Evolutionary conservation across 257 asterid species (phyloP).

Genomic region (Cruciata laevipes): DNA sequence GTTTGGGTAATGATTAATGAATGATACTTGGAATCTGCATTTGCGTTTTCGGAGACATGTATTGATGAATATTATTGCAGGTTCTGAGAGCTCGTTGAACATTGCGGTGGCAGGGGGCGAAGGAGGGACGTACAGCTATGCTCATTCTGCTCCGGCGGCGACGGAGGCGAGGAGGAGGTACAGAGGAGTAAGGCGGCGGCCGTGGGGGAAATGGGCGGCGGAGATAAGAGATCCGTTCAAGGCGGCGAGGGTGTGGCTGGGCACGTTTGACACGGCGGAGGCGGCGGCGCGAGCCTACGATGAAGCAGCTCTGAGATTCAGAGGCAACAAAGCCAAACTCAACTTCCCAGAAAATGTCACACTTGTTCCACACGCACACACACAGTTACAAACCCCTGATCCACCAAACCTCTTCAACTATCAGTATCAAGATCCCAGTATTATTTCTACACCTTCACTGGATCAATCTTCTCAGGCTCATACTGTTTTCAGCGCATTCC

Average conservation of each 20-base stretch:
- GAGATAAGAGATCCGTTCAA: constrained; percentile 51
- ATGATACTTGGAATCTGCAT: neutral
- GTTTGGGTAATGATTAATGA: neutral
- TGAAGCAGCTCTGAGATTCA: constrained; percentile 40
- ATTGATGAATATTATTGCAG: constrained; percentile 16
- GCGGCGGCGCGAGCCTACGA: constrained; percentile 54
- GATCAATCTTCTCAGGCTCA: constrained; percentile 8
- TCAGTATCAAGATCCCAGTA: constrained; percentile 7
- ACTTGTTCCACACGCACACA: constrained; percentile 6
- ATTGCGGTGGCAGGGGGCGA: constrained; percentile 22
- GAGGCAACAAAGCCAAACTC: constrained; percentile 57
- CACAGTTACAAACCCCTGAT: neutral
- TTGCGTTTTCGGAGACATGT: constrained; percentile 18
- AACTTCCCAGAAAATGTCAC: constrained; percentile 51
- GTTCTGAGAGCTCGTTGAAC: constrained; percentile 21
- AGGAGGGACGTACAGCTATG: constrained; percentile 26
- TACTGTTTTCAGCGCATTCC: neutral
- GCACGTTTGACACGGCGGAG: constrained; percentile 47
- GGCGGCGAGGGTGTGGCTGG: constrained; percentile 55
- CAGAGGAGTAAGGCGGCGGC: constrained; percentile 52
- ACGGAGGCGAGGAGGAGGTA: constrained; percentile 23
- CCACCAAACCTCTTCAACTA: neutral
- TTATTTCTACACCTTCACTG: constrained; percentile 10
- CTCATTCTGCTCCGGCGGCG: constrained; percentile 1
- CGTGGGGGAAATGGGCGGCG: constrained; percentile 69